phyloP scores from a whole-genome alignment of 805 yeast genomes.

The Priceomyces haplophilus region DNA sequence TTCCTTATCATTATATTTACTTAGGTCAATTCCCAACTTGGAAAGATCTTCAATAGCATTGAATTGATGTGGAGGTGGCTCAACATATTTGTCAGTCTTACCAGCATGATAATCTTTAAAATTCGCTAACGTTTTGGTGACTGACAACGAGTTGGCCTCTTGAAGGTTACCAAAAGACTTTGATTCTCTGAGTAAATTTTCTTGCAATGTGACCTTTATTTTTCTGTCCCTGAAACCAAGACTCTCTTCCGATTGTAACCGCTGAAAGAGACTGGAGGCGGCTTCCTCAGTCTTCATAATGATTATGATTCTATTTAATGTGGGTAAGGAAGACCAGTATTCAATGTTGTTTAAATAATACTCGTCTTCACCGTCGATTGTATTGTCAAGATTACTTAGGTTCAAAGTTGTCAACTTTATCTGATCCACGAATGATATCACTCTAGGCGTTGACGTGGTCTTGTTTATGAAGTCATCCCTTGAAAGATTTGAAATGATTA shows the following conservation, averaged over 20 bases:
- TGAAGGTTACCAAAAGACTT: slow-evolving; percentile 25
- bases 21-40: slow-evolving; percentile 31
- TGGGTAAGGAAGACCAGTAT: slow-evolving; percentile 40
- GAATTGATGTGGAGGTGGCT: slow-evolving; percentile 35
- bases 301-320: slow-evolving; percentile 34
- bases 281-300: slow-evolving; percentile 30
- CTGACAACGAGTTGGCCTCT: slow-evolving; percentile 18
- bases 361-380: slow-evolving; percentile 15
- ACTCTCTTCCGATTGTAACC: slow-evolving; percentile 13
- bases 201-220: slow-evolving; percentile 34
- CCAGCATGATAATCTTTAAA: slow-evolving; percentile 21
- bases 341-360: slow-evolving; percentile 25
- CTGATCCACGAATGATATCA: slow-evolving; percentile 32
- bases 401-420: slow-evolving; percentile 32
- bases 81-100: slow-evolving; percentile 19
- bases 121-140: slow-evolving; percentile 19
- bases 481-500: slow-evolving; percentile 34
- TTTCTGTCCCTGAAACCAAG: slow-evolving; percentile 7
- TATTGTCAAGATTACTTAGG: slow-evolving; percentile 13
- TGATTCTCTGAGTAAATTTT: slow-evolving; percentile 34
- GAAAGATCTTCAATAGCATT: slow-evolving; percentile 26
- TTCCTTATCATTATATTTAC: slow-evolving; percentile 20
- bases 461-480: slow-evolving; percentile 26
- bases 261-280: slow-evolving; percentile 24
- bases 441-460: slow-evolving; percentile 6